These are phyloP conservation scores for Auriscalpium microsporum DNA, from an alignment of 768 basidiomycete species.

Conservation along the genomic window DNA sequence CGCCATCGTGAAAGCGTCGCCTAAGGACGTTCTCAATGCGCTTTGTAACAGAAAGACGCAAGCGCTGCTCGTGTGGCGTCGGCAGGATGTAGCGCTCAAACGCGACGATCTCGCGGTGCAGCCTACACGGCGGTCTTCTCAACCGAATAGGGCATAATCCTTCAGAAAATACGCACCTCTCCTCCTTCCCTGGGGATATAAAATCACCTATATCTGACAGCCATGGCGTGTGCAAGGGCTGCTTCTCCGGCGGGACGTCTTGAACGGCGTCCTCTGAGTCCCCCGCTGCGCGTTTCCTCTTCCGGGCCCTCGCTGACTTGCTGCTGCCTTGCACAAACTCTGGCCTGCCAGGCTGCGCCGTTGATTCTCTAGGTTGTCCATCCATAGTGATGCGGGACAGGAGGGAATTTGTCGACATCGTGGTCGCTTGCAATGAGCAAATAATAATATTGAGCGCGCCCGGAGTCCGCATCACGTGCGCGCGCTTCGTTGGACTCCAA, in stretches of 20 bases:
- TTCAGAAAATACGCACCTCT: not conserved
- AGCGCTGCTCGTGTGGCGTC: slow-evolving; percentile 40
- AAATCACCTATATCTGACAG: not conserved
- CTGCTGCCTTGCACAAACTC: not conserved
- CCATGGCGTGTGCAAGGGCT: not conserved
- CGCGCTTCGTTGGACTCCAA: too few relatives aligned
- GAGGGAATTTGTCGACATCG: too few relatives aligned
- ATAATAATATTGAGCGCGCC: too few relatives aligned
- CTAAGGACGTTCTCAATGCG: slow-evolving; percentile 38
- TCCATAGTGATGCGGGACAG: too few relatives aligned
- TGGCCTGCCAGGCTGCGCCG: not conserved
- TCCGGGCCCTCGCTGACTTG: not conserved
- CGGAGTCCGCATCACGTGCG: too few relatives aligned
- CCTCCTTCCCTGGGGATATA: not conserved
- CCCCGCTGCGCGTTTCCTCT: not conserved
- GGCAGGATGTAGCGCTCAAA: slow-evolving; percentile 48
- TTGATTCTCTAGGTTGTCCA: too few relatives aligned
- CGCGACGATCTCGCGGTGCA: slow-evolving; percentile 57
- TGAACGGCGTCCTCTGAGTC: not conserved
- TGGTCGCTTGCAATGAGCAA: too few relatives aligned
- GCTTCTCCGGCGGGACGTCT: not conserved
- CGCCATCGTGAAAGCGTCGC: slow-evolving; percentile 35
- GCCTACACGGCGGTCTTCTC: slow-evolving; percentile 25
- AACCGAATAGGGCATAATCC: not conserved
- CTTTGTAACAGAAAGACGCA: slow-evolving; percentile 37